Evolutionary conservation across 352 stramenopile genomes (phyloP).

Genomic region (Peronosclerospora sorghi): DNA sequence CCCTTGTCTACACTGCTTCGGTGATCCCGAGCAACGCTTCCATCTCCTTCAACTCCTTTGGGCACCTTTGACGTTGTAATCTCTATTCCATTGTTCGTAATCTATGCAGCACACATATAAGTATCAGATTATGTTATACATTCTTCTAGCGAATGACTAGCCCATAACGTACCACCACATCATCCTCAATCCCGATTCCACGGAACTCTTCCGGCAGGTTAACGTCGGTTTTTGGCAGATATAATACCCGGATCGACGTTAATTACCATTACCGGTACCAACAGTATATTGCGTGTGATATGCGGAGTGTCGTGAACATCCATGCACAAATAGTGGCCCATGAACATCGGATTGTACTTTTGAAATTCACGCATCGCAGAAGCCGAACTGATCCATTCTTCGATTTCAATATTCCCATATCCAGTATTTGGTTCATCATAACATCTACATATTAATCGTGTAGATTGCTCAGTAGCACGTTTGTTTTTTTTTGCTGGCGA

Average conservation of each 20-base stretch:
- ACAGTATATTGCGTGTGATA: constrained; percentile 38
- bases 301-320: constrained; percentile 76
- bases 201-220: constrained; percentile 61
- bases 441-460: constrained; percentile 62
- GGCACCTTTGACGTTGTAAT: constrained; percentile 53
- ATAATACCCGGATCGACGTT: constrained; percentile 77
- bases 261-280: constrained; percentile 69
- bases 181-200: constrained; percentile 79
- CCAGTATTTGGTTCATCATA: constrained; percentile 54
- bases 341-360: constrained; percentile 80
- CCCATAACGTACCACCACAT: constrained; percentile 53
- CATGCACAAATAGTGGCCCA: constrained; percentile 77
- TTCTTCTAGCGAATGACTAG: not conserved
- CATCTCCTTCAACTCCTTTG: constrained; percentile 64
- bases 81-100: constrained; percentile 65
- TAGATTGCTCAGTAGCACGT: constrained; percentile 66
- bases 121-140: not conserved
- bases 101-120: constrained; percentile 25
- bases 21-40: constrained; percentile 49
- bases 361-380: constrained; percentile 46
- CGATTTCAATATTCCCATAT: constrained; percentile 54
- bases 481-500: no score
- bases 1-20: no score
- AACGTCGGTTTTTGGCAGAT: constrained; percentile 63
- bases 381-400: constrained; percentile 16